These are phyloP conservation scores for Coemansia sp. DNA, from an alignment of 192 early-diverging fungal species.

Conservation along the genomic window DNA sequence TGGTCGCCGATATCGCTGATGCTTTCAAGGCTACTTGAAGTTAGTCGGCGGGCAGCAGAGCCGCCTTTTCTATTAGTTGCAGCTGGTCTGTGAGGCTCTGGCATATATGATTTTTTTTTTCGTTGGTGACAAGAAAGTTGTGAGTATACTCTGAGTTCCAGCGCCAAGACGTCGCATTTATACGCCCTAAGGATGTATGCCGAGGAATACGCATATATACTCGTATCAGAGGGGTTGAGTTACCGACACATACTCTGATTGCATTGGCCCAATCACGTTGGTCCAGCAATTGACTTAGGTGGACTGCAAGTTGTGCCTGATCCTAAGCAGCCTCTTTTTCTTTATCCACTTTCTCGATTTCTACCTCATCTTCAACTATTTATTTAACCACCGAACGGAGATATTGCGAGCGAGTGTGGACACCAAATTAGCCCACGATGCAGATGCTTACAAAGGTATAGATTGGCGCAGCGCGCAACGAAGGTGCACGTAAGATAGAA, in stretches of 20 bases:
- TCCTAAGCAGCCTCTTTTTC: not conserved
- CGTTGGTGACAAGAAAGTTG: not conserved
- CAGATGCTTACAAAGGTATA: constrained; percentile 79
- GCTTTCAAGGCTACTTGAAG: constrained; percentile 7
- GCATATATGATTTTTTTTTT: not conserved
- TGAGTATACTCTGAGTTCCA: not conserved
- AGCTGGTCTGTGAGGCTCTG: not conserved
- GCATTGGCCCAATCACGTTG: not conserved
- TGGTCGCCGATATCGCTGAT: constrained; percentile 6
- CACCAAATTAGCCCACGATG: constrained; percentile 51
- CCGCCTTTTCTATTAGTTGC: not conserved
- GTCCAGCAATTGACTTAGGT: not conserved
- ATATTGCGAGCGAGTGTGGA: not conserved
- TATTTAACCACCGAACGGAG: not conserved
- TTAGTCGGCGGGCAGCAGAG: not conserved
- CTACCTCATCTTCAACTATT: not conserved
- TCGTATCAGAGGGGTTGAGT: not conserved
- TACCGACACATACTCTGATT: not conserved
- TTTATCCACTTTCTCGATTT: not conserved
- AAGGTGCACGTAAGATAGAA: not conserved
- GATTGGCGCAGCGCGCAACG: not conserved
- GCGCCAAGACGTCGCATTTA: not conserved
- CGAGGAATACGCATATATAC: not conserved
- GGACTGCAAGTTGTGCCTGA: not conserved
- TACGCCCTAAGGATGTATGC: not conserved